Base-by-base conservation (phyloP, 2,329 filamentous ascomycete species). In the Geosmithia morbida region DNA sequence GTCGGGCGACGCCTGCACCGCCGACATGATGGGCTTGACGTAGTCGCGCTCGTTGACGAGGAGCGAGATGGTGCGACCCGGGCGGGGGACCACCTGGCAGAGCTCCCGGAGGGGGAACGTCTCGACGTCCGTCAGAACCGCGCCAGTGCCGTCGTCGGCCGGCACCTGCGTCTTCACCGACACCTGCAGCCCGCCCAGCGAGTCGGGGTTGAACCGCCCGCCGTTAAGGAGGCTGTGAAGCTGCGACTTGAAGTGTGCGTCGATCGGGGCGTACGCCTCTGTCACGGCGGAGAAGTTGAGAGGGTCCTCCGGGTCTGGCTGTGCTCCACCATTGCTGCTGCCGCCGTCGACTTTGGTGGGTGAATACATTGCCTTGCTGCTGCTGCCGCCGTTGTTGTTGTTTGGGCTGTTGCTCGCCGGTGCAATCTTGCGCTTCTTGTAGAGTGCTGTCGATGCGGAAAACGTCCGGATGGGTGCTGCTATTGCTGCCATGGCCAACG, bases 1-100 rank as follows among this genome's bases (percentile, higher is more conserved):
- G 54, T 73, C 67, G n/a, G 59, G 56, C 55, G 66, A 70, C 29
- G 60, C 55, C 61, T 77, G 73, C 46, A 78, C 65, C 30, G 74
- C 74, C 55, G 66, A 69, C 67, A 75, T 70, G 62, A 78, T 70
- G 54, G 71, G 66, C 64, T 74, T 73, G 53, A 77, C 60, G 56
- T 69, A 71, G 7, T 52, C 59, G 46, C 59, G 59, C 47, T 69
- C 66, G 56, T 68, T 61, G 48, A 67, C 61, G 44, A 69, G 61
- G 11, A 69, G 63, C 7, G 64, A 66, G 40, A 69, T 60, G 29
- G 61, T 60, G 47, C 66, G 62, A 2, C 64, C 65, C 6, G 59
- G 57, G 48, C 66, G 69, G 47, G 72, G 71, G 19, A 76, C 68
- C 5, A 78, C 64, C 57, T 74, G 68, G 22, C 72, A 74, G 30